Base-by-base conservation (phyloP, 140 eudicot genomes). In the Senecio squalidus region DNA sequence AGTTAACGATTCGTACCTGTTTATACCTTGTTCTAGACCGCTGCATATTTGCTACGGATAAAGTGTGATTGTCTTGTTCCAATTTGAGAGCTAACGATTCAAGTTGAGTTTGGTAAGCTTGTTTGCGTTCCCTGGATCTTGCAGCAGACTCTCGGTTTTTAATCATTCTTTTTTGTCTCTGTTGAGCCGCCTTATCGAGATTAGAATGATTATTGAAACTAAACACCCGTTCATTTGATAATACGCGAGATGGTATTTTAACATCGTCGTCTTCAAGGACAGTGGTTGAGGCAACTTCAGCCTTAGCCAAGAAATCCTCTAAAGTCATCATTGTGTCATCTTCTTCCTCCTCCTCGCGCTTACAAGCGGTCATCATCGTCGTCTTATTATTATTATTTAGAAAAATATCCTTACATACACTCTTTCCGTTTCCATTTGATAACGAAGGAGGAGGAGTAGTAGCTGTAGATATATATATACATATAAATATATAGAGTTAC, bases 121-220 rank as follows among this genome's bases (percentile, higher is more conserved):
- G 94, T 49, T 91, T 91, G 24, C 98, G 82, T 74, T 90, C 98
- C 46, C 98, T 72, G 5, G 98, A 90, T 78, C 95, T 74, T 1
- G 98, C 95, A 20, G 98, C 98, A 0, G 95, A 86, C 78, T 90
- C 98, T 31, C 98, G 54, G 55, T 90, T 90, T 84, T 90, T 90
- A 57, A 86, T 90, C 98, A 90, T 90, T 78, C 98, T 86, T 70
- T 88, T 76, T 50, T 90, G 98, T 64, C 96, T 76, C 73, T 86
- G 91, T 55, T 76, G 90, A 30, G 90, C 91, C 31, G 80, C 96
- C 78, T 79, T 91, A 78, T 91, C 98, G 22, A 51, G 51, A 47
- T 68, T 43, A 30, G 63, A 66, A 50, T 62, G 49, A 24, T 9
- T 56, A 24, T 64, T 80, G 38, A 53, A 74, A 40, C 65, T 48